These are phyloP conservation scores for Monilinia vaccinii-corymbosi DNA, from an alignment of 2,329 filamentous ascomycete genomes.

Conservation along the genomic window DNA sequence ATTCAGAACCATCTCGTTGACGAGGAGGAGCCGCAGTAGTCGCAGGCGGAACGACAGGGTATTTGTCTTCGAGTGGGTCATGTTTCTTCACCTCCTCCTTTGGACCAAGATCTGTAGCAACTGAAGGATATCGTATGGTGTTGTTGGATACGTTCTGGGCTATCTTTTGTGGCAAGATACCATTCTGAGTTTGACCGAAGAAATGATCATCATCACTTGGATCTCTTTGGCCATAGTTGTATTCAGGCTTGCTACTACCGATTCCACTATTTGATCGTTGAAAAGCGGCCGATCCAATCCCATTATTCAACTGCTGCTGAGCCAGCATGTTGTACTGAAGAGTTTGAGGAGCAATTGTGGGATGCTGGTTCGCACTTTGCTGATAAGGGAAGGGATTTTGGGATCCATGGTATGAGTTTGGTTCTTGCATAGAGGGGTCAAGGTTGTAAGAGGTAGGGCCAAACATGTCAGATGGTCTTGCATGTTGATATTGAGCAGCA, in stretches of 20 bases:
- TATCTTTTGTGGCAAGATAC: constrained; percentile 12
- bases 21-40: background rate
- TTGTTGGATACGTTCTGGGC: constrained; percentile 7
- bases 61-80: constrained; percentile 7
- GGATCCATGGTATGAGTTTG: constrained; percentile 18
- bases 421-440: constrained; percentile 23
- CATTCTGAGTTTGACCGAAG: constrained; percentile 13
- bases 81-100: constrained; percentile 10
- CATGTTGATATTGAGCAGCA: constrained; percentile 23
- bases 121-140: constrained; percentile 15
- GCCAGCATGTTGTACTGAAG: constrained; percentile 23
- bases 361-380: constrained; percentile 12
- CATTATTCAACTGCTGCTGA: constrained; percentile 18
- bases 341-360: constrained; percentile 26
- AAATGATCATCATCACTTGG: constrained; percentile 15
- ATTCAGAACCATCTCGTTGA: background rate
- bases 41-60: background rate
- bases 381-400: constrained; percentile 24
- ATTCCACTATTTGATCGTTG: constrained; percentile 16
- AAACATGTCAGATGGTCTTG: constrained; percentile 22
- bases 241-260: constrained; percentile 11
- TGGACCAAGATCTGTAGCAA: constrained; percentile 5
- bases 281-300: constrained; percentile 13
- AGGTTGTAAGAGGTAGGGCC: constrained; percentile 18
- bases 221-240: constrained; percentile 12